These are phyloP conservation scores for Cyberlindnera samutprakarnensis DNA, from an alignment of 805 yeast species.

Conservation along the genomic window DNA sequence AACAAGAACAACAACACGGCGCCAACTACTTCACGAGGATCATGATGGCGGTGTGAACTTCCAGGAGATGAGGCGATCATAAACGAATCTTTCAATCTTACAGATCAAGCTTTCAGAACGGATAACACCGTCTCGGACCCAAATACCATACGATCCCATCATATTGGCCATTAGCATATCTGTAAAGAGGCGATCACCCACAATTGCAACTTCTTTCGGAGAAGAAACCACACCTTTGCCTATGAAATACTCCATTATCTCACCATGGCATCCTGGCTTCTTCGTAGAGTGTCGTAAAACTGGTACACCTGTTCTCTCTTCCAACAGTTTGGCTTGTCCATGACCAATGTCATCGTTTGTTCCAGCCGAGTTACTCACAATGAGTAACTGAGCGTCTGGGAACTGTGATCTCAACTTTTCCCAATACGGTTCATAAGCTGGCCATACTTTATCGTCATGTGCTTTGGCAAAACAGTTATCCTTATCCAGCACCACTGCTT, in stretches of 20 bases:
- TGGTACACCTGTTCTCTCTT: constrained; percentile 55
- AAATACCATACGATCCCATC: constrained; percentile 82
- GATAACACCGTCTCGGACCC: constrained; percentile 76
- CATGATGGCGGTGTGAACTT: too few relatives aligned
- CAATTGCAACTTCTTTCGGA: constrained; percentile 67
- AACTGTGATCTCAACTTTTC: constrained; percentile 41
- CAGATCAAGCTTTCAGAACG: constrained; percentile 44
- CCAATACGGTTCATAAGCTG: constrained; percentile 57
- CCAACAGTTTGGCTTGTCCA: constrained; percentile 54
- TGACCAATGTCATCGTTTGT: constrained; percentile 63
- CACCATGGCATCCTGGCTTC: constrained; percentile 75
- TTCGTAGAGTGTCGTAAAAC: constrained; percentile 68
- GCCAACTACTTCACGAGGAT: too few relatives aligned
- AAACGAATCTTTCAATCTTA: constrained; percentile 38
- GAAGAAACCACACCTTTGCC: constrained; percentile 31
- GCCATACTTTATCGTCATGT: constrained; percentile 74
- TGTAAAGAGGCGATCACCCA: constrained; percentile 89
- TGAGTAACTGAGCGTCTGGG: constrained; percentile 57
- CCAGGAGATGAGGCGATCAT: too few relatives aligned
- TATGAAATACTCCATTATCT: constrained; percentile 54
- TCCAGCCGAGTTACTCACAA: constrained; percentile 93
- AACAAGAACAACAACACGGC: too few relatives aligned
- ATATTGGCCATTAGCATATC: constrained; percentile 90
- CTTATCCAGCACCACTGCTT: constrained; percentile 82
- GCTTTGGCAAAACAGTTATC: constrained; percentile 93